A percentile compares a stretch with the other conserved stretches of the same genome.
These are phyloP conservation scores for Crithidia mellificae DNA, from an alignment of 208 protist species.

Conservation along the genomic window DNA sequence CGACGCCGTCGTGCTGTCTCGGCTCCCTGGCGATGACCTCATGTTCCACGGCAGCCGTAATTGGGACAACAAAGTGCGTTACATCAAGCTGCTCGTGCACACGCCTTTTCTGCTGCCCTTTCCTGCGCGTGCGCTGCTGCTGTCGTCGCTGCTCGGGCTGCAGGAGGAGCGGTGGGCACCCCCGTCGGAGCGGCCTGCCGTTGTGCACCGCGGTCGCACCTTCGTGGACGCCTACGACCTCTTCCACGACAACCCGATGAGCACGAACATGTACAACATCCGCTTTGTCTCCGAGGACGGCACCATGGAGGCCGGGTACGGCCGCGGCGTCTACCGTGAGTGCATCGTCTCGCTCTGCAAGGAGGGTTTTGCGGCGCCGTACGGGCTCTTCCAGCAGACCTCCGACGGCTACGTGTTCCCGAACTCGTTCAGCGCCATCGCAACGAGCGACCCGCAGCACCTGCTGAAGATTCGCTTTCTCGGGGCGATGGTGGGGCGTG, in stretches of 20 bases:
- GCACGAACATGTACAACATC: constrained; percentile 54
- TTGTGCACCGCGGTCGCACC: constrained; percentile 63
- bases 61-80: constrained; percentile 57
- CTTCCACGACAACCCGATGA: constrained; percentile 54
- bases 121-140: constrained; percentile 58
- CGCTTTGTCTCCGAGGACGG: constrained; percentile 53
- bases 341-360: constrained; percentile 79
- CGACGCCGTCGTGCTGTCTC: constrained; percentile 7
- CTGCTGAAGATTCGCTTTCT: constrained; percentile 85
- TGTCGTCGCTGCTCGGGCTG: constrained; percentile 56
- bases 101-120: constrained; percentile 80
- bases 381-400: constrained; percentile 89
- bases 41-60: constrained; percentile 41
- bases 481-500: constrained; percentile 89
- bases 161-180: constrained; percentile 24
- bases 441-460: constrained; percentile 66
- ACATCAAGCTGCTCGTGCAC: constrained; percentile 64
- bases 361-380: constrained; percentile 76
- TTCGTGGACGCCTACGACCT: constrained; percentile 85
- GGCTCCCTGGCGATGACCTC: constrained; percentile 44
- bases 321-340: constrained; percentile 92
- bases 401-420: constrained; percentile 87
- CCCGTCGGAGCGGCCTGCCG: constrained; percentile 20
- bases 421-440: constrained; percentile 82
- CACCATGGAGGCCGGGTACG: constrained; percentile 85